phyloP scores from a whole-genome alignment of 75 land plant species.

The Sequoiadendron giganteum region DNA sequence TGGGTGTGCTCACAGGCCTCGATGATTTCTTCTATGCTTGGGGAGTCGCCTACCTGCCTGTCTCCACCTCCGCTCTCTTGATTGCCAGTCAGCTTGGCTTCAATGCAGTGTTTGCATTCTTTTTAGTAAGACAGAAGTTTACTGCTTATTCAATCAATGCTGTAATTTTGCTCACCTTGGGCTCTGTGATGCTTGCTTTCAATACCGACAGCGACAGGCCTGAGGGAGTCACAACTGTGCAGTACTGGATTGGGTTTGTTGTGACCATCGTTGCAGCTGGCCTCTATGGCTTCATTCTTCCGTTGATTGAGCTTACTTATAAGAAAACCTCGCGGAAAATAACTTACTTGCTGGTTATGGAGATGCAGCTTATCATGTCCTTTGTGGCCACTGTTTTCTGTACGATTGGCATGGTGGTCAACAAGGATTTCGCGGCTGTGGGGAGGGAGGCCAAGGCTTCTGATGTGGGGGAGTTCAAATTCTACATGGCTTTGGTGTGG shows the following conservation, averaged over 20 bases:
- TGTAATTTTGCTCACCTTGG: conserved; percentile 21
- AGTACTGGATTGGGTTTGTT: conserved; percentile 22
- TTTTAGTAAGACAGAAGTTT: conserved; percentile 27
- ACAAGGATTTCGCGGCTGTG: conserved; percentile 19
- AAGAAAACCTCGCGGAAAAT: neutral
- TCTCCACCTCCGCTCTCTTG: conserved; percentile 21
- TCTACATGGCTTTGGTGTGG: conserved; percentile 15
- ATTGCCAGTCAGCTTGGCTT: conserved; percentile 32
- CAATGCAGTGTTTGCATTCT: conserved; percentile 27
- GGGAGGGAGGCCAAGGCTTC: conserved; percentile 17
- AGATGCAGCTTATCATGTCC: conserved; percentile 17
- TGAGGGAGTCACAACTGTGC: conserved; percentile 1
- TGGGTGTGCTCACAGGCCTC: conserved; percentile 50
- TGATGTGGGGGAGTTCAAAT: conserved; percentile 15
- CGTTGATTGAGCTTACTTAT: conserved; percentile 24
- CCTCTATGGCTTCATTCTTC: conserved; percentile 19
- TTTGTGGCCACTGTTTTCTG: conserved; percentile 20
- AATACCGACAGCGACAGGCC: conserved; percentile 19
- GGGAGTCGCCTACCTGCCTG: conserved; percentile 22
- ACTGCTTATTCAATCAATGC: conserved; percentile 19
- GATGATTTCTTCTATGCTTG: conserved; percentile 55
- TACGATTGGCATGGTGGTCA: conserved; percentile 22
- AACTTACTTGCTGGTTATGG: conserved; percentile 13
- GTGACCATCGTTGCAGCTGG: conserved; percentile 22
- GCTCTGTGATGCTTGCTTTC: conserved; percentile 24